Evolutionary conservation across 164 flowering plant genomes (phyloP).

Genomic region (Protea cynaroides): DNA sequence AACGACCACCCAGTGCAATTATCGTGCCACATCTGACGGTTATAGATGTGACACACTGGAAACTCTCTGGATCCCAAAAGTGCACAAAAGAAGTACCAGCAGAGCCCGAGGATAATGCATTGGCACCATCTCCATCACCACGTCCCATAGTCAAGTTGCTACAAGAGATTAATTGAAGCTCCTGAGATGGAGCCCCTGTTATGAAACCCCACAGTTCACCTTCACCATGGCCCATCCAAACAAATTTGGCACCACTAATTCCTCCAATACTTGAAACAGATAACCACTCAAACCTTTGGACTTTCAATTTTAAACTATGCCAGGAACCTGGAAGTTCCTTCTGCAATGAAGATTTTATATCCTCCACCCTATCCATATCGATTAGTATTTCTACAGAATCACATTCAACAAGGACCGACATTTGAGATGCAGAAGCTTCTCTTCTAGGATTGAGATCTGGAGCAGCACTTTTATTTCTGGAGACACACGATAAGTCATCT

Average conservation of each 20-base stretch:
- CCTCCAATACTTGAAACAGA: slow-evolving; percentile 78
- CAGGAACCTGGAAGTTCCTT: slow-evolving; percentile 88
- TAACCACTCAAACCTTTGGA: slow-evolving; percentile 59
- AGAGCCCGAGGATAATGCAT: slow-evolving; percentile 63
- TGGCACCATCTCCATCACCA: slow-evolving; percentile 93
- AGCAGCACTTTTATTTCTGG: slow-evolving; percentile 14
- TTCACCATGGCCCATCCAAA: slow-evolving; percentile 73
- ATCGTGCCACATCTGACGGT: slow-evolving; percentile 70
- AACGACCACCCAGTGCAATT: slow-evolving; percentile 81
- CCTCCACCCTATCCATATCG: slow-evolving; percentile 30
- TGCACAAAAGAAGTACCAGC: slow-evolving; percentile 67
- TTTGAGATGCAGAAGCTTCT: slow-evolving; percentile 36
- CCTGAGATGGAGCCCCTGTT: slow-evolving; percentile 30
- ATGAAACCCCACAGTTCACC: slow-evolving; percentile 74
- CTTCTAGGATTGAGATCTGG: slow-evolving; percentile 7
- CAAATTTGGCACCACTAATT: slow-evolving; percentile 42
- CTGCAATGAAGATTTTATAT: slow-evolving; percentile 39
- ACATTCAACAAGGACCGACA: slow-evolving; percentile 65
- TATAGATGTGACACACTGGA: slow-evolving; percentile 38
- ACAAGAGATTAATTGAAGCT: slow-evolving; percentile 71
- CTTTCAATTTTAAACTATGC: slow-evolving; percentile 39
- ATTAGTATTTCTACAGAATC: slow-evolving; percentile 46
- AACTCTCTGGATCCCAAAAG: slow-evolving; percentile 48
- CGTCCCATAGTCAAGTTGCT: slow-evolving; percentile 67
- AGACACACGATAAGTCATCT: slow-evolving; percentile 37